phyloP scores from a whole-genome alignment of 108 stramenopile genomes.

The Nitzschia inconspicua region DNA sequence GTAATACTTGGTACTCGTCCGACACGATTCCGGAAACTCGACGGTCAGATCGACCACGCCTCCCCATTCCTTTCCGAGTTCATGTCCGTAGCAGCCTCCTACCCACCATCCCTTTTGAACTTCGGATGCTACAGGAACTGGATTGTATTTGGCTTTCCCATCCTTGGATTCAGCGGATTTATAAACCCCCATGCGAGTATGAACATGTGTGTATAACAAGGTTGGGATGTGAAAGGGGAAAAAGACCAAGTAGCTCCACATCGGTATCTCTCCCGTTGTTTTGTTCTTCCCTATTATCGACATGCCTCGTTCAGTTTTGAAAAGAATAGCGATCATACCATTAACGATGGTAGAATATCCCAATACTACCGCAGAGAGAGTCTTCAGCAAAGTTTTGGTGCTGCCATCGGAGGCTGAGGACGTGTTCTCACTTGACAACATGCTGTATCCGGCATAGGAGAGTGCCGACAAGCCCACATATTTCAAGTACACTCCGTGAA shows the following conservation, averaged over 20 bases:
- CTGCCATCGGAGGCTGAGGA: slow-evolving; percentile 17
- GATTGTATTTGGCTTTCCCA: slow-evolving; percentile 35
- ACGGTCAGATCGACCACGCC: slow-evolving; percentile 85
- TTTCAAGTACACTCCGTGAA: slow-evolving; percentile 86
- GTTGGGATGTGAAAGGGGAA: slow-evolving; percentile 73
- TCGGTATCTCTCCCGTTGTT: slow-evolving; percentile 62
- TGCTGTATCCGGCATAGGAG: slow-evolving; percentile 65
- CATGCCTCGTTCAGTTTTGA: slow-evolving; percentile 76
- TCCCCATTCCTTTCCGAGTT: slow-evolving; percentile 72
- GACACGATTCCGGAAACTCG: slow-evolving; percentile 80
- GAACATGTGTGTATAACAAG: slow-evolving; percentile 67
- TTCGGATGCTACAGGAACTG: slow-evolving; percentile 75
- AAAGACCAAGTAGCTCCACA: slow-evolving; percentile 75
- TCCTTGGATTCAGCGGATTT: slow-evolving; percentile 28
- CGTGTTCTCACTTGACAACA: slow-evolving; percentile 24
- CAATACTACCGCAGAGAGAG: slow-evolving; percentile 46
- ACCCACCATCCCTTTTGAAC: slow-evolving; percentile 88
- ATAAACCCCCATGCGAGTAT: slow-evolving; percentile 39
- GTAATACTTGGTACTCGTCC: slow-evolving; percentile 54
- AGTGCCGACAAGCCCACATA: slow-evolving; percentile 81
- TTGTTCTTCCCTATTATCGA: slow-evolving; percentile 69
- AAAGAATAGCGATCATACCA: slow-evolving; percentile 72
- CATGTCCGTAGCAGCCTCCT: slow-evolving; percentile 77
- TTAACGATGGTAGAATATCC: slow-evolving; percentile 77
- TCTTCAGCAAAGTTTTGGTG: slow-evolving; percentile 13